phyloP scores from a whole-genome alignment of 2,329 filamentous ascomycete genomes.

The Neofusicoccum kwambonambiense region DNA sequence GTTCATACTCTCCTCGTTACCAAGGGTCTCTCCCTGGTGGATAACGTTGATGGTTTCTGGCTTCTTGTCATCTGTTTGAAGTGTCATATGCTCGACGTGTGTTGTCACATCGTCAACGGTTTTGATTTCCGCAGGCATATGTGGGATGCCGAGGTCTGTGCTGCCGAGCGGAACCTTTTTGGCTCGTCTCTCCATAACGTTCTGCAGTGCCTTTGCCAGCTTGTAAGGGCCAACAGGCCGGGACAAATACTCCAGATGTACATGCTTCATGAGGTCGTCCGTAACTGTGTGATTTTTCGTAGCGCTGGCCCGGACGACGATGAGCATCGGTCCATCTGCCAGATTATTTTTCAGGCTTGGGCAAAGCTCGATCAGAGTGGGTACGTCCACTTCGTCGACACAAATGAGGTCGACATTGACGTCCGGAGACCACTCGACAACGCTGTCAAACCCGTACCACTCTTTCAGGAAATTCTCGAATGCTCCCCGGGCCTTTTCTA shows the following conservation, averaged over 20 bases:
- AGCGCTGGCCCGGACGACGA: slow-evolving; percentile 1
- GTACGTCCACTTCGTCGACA: slow-evolving; percentile 23
- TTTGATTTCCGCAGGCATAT: not conserved
- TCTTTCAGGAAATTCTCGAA: slow-evolving; percentile 22
- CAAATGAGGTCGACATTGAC: slow-evolving; percentile 20
- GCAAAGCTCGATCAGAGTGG: slow-evolving; percentile 10
- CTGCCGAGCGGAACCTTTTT: slow-evolving; percentile 1
- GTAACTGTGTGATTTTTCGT: slow-evolving; percentile 7
- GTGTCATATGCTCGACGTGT: slow-evolving; percentile 20
- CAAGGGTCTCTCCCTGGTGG: slow-evolving; percentile 20
- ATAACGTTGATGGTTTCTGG: slow-evolving; percentile 20
- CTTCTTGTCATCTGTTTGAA: slow-evolving; percentile 8
- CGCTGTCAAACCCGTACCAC: slow-evolving; percentile 23
- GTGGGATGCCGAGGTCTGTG: not conserved
- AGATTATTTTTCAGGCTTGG: not conserved
- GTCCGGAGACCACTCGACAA: slow-evolving; percentile 16
- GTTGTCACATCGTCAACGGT: not conserved
- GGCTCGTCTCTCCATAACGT: slow-evolving; percentile 26
- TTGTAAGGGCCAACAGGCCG: slow-evolving; percentile 43
- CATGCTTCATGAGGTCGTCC: slow-evolving; percentile 19
- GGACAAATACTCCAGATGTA: slow-evolving; percentile 34
- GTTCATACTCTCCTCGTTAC: slow-evolving; percentile 24
- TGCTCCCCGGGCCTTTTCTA: not conserved
- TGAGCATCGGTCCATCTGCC: not conserved
- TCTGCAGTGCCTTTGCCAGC: slow-evolving; percentile 35